Percentiles rank a stretch among this genome's conserved stretches.
These are phyloP conservation scores for Cupressus sempervirens DNA, from an alignment of 75 land plant genomes.

Conservation along the genomic window DNA sequence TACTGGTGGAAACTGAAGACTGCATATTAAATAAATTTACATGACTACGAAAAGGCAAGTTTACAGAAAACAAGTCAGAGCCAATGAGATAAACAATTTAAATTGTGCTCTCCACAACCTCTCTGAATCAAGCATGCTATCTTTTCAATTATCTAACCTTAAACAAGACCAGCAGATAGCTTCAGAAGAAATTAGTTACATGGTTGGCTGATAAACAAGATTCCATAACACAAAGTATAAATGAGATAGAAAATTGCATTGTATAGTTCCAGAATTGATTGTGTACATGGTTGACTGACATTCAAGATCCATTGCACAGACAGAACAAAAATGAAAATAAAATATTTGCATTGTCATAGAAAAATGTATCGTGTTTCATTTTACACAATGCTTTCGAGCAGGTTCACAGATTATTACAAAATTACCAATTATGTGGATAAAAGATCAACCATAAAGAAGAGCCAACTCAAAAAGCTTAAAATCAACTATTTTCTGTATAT, in stretches of 20 bases:
- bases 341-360: background rate
- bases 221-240: no score
- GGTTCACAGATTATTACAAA: background rate
- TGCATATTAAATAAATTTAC: background rate
- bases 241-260: background rate
- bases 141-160: background rate
- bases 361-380: background rate
- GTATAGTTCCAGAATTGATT: background rate
- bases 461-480: background rate
- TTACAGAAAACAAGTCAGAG: background rate
- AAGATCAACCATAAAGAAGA: background rate
- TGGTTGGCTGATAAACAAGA: background rate
- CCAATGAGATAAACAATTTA: background rate
- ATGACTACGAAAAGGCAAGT: background rate
- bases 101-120: background rate
- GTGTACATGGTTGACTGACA: background rate
- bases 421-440: background rate
- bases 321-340: background rate
- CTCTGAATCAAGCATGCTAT: background rate
- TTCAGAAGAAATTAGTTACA: background rate
- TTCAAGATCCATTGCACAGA: background rate
- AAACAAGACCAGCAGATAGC: background rate
- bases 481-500: background rate
- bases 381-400: background rate
- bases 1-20: background rate